Percentiles rank a stretch among this genome's conserved stretches.
phyloP scores from a whole-genome alignment of 1,284 basidiomycete genomes.

The Ceratobasidium sp. region DNA sequence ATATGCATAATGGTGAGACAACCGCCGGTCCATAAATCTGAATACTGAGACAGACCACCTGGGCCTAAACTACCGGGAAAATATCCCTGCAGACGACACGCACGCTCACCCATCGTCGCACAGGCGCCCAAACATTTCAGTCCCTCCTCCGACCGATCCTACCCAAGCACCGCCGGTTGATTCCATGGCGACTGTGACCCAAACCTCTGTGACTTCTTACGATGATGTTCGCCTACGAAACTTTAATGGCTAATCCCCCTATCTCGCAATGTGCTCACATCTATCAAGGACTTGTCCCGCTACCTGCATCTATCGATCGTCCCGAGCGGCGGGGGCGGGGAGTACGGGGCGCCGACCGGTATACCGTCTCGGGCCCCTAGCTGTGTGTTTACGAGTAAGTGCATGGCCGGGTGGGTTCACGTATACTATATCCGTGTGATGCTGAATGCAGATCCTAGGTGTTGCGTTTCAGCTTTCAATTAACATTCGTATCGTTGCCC shows the following conservation, averaged over 20 bases:
- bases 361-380: neutral
- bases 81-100: too few relatives aligned
- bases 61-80: too few relatives aligned
- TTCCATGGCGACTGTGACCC: conserved; percentile 2
- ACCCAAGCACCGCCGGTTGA: conserved; percentile 1
- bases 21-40: too few relatives aligned
- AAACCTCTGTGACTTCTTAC: conserved; percentile 10
- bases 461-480: neutral
- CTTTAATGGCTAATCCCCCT: conserved; percentile 14
- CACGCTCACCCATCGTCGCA: neutral
- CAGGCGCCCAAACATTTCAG: conserved; percentile 6
- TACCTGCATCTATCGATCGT: neutral
- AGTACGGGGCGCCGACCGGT: too few relatives aligned
- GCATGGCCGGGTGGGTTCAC: neutral
- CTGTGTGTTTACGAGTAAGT: neutral
- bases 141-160: too few relatives aligned
- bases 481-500: conserved; percentile 5
- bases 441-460: neutral
- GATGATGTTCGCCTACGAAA: neutral
- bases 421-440: neutral
- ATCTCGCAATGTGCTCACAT: neutral
- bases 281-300: too few relatives aligned
- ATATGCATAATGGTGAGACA: too few relatives aligned
- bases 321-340: neutral
- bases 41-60: too few relatives aligned